Conservation (phyloP, 805 yeast genomes). For the Blastobotrys parvus region DNA sequence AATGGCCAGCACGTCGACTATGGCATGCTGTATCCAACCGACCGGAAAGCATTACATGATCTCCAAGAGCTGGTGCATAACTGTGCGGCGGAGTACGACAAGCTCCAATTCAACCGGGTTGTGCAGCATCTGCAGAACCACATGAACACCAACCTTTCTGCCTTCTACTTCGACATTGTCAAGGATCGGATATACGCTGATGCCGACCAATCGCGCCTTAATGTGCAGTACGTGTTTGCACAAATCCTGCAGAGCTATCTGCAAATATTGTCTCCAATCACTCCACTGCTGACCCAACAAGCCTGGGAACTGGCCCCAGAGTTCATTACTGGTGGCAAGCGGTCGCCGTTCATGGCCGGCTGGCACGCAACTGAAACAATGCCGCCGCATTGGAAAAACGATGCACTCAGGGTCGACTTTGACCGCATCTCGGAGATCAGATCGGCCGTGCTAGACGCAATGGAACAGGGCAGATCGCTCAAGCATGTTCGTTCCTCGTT, state of each 20-base stretch:
- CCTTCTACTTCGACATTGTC: constrained; percentile 76
- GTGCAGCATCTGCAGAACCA: constrained; percentile 61
- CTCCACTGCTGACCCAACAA: constrained; percentile 82
- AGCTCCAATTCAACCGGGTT: constrained; percentile 60
- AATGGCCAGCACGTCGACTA: constrained; percentile 4
- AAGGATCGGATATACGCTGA: constrained; percentile 85
- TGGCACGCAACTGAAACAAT: constrained; percentile 33
- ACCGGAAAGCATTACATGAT: constrained; percentile 53
- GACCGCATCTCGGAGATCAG: constrained; percentile 39
- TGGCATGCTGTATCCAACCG: constrained; percentile 31
- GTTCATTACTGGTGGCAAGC: constrained; percentile 19
- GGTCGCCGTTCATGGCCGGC: constrained; percentile 42
- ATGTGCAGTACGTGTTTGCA: constrained; percentile 57
- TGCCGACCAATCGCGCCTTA: constrained; percentile 41
- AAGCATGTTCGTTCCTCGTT: constrained; percentile 42
- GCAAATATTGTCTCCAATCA: constrained; percentile 67
- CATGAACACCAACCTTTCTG: constrained; percentile 66
- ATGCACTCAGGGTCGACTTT: constrained; percentile 37
- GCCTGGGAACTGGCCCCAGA: constrained; percentile 59
- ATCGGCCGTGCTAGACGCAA: constrained; percentile 39
- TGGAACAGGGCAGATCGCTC: constrained; percentile 49
- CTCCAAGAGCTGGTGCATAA: constrained; percentile 39
- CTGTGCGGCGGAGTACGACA: constrained; percentile 39
- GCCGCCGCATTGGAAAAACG: constrained; percentile 25
- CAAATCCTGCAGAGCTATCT: constrained; percentile 50